Conservation (phyloP, 176 grass and related monocot genomes). For the Musa schizocarpa region DNA sequence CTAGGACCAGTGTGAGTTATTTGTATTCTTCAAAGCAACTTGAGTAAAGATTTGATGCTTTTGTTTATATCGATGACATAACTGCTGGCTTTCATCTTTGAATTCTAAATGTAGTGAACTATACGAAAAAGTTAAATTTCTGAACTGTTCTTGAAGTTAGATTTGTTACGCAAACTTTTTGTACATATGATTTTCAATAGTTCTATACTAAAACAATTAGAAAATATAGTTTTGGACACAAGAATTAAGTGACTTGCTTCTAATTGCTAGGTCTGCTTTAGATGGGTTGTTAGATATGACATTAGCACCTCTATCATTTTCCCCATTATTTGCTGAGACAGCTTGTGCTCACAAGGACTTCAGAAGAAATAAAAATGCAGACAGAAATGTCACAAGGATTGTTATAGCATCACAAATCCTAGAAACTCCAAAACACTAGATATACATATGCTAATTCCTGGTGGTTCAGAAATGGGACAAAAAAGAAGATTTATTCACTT, state of each 20-base stretch:
- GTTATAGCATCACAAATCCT: too few relatives aligned
- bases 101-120: background rate
- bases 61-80: background rate
- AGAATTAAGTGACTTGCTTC: background rate
- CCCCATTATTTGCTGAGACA: background rate
- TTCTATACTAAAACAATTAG: background rate
- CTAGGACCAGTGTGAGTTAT: conserved; percentile 74
- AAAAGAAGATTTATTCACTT: too few relatives aligned
- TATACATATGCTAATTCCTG: too few relatives aligned
- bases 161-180: background rate
- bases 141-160: background rate
- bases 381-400: too few relatives aligned
- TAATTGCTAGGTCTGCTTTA: background rate
- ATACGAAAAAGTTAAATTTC: background rate
- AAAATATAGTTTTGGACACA: background rate
- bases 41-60: background rate
- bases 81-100: background rate
- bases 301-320: too few relatives aligned
- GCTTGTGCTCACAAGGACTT: background rate
- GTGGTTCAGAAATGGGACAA: too few relatives aligned
- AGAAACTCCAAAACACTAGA: too few relatives aligned
- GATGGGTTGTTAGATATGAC: too few relatives aligned
- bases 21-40: background rate
- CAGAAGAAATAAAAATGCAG: too few relatives aligned
- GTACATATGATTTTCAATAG: background rate